Evolutionary conservation across 2,329 filamentous ascomycete species (phyloP), one percentile per base, ranked within the genome.

Genomic region (Leptographium galeiforme): DNA sequence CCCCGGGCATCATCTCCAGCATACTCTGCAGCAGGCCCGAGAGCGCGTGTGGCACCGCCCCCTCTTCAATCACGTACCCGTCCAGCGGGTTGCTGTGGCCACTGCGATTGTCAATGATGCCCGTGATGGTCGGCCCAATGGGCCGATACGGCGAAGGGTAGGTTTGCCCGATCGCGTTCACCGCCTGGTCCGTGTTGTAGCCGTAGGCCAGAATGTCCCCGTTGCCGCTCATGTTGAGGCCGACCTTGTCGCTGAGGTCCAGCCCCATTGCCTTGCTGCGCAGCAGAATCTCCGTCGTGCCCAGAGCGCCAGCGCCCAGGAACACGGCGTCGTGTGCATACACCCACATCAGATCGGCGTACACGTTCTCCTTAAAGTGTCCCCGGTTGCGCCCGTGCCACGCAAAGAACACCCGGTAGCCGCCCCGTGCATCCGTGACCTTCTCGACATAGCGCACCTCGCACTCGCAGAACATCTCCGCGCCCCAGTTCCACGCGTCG

Each of bases 401-500:
- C 13, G 79, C 75, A 61, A 81, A 85, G 64, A 76, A 83, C 33
- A 85, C 67, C 19, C 82, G 69, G 62, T 84, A 85, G 1, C 82
- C 81, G 14, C 74, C 72, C 6, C 67, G 65, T 0, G 64, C 62
- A 1, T 68, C 69, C 18, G 60, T 57, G 44, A 73, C 72, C 62
- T 79, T 75, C 53, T 77, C 73, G 50, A 86, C 69, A 60, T 84
- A 77, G 46, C 78, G 71, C 2, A 85, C 82, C 63, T 86, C 81
- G 56, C 80, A 81, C 59, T 81, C 75, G 64, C 82, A 86, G 57
- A 86, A 86, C 64, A 86, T 78, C 61, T 86, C 81, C 13, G 82
- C 79, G 10, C 82, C 83, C 79, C 81, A 83, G 60, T 84, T 83
- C 82, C 81, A 85, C 2, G 83, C 81, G 63, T 86, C 82, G 8